phyloP scores from a whole-genome alignment of 2,329 filamentous ascomycete species.

The Fusarium sulawesiense region DNA sequence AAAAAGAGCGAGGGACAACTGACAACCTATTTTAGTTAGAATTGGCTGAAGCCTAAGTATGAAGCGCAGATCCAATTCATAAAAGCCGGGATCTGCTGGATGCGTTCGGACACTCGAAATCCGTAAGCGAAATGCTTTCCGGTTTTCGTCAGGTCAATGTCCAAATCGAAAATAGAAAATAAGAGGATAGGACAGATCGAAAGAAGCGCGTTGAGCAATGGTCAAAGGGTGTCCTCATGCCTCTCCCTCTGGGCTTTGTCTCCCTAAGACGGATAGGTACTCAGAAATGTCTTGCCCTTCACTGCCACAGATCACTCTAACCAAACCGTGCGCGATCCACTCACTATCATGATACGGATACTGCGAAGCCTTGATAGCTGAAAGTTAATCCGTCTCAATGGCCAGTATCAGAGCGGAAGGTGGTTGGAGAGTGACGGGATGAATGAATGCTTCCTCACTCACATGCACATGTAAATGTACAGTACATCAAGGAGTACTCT shows the following conservation, averaged over 20 bases:
- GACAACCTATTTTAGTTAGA: slow-evolving; percentile 19
- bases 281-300: slow-evolving; percentile 29
- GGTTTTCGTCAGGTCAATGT: slow-evolving; percentile 1
- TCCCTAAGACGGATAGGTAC: slow-evolving; percentile 19
- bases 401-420: slow-evolving; percentile 15
- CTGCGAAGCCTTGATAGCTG: slow-evolving; percentile 10
- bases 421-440: slow-evolving; percentile 23
- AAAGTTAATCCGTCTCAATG: slow-evolving; percentile 8
- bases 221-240: slow-evolving; percentile 30
- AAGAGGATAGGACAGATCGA: slow-evolving; percentile 36
- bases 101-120: slow-evolving; percentile 20
- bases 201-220: slow-evolving; percentile 19
- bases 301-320: slow-evolving; percentile 39
- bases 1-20: slow-evolving; percentile 28
- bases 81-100: slow-evolving; percentile 30
- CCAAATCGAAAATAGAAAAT: slow-evolving; percentile 8
- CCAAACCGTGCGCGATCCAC: slow-evolving; percentile 29
- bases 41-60: slow-evolving; percentile 30
- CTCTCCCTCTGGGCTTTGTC: slow-evolving; percentile 22
- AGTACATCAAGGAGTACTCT: slow-evolving; percentile 24
- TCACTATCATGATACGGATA: slow-evolving; percentile 30
- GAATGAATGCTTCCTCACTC: slow-evolving; percentile 11
- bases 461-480: slow-evolving; percentile 22
- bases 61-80: slow-evolving; percentile 31
- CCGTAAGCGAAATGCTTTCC: slow-evolving; percentile 24